Conservation (phyloP, 106 monocot genomes). For the Dioscorea zingiberensis region DNA sequence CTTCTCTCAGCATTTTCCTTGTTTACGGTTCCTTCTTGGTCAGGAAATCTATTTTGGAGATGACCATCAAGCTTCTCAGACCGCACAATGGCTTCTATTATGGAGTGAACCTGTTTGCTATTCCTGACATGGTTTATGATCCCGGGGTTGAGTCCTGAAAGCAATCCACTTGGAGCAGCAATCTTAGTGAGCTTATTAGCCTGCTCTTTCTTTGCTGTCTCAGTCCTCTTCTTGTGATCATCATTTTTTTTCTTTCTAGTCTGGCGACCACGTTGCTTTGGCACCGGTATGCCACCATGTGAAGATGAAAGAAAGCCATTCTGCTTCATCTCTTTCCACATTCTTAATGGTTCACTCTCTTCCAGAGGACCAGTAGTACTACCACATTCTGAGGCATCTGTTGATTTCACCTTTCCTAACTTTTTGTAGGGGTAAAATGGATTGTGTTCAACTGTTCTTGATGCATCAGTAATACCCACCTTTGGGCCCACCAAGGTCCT, state of each 20-base stretch:
- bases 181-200: slow-evolving; percentile 34
- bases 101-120: slow-evolving; percentile 82
- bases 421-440: slow-evolving; percentile 72
- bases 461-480: slow-evolving; percentile 33
- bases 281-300: slow-evolving; percentile 39
- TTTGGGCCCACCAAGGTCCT: neutral
- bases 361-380: slow-evolving; percentile 69
- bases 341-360: slow-evolving; percentile 54
- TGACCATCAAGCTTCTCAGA: slow-evolving; percentile 46
- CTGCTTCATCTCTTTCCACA: slow-evolving; percentile 88
- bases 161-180: slow-evolving; percentile 66
- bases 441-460: slow-evolving; percentile 32
- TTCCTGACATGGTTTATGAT: slow-evolving; percentile 99
- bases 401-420: slow-evolving; percentile 29
- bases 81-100: slow-evolving; percentile 70
- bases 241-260: slow-evolving; percentile 53
- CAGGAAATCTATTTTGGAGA: slow-evolving; percentile 4
- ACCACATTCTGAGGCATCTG: slow-evolving; percentile 70
- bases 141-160: slow-evolving; percentile 83
- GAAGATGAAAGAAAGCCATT: slow-evolving; percentile 78
- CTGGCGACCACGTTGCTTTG: slow-evolving; percentile 44
- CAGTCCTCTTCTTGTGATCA: slow-evolving; percentile 40
- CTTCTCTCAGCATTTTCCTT: slow-evolving; percentile 13
- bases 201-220: slow-evolving; percentile 32
- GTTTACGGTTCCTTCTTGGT: slow-evolving; percentile 8